Percentiles rank a stretch among this genome's conserved stretches.
Conservation (phyloP, 2,329 filamentous ascomycete genomes). For the Fusarium hainanense region DNA sequence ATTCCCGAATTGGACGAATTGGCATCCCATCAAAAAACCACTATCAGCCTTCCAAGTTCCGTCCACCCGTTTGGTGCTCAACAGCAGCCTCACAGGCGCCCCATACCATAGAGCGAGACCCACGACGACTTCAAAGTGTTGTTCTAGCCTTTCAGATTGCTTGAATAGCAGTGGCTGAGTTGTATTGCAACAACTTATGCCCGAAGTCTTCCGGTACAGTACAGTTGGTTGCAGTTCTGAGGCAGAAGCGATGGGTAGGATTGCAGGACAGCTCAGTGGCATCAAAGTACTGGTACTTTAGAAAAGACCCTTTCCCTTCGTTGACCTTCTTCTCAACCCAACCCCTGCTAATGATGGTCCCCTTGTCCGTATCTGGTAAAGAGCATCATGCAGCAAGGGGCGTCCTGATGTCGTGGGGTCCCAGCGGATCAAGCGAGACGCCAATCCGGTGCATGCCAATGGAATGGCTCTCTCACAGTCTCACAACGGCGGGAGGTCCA, state of each 20-base stretch:
- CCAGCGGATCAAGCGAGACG: slow-evolving; percentile 46
- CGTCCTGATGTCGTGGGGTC: slow-evolving; percentile 40
- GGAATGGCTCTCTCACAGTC: slow-evolving; percentile 30
- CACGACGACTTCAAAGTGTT: slow-evolving; percentile 12
- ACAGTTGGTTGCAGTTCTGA: slow-evolving; percentile 2
- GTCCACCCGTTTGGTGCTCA: slow-evolving; percentile 44
- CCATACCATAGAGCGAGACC: slow-evolving; percentile 14
- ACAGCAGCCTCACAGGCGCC: slow-evolving; percentile 42
- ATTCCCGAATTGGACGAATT: slow-evolving; percentile 37
- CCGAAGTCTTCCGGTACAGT: slow-evolving; percentile 45
- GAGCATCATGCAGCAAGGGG: slow-evolving; percentile 41
- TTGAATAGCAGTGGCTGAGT: slow-evolving; percentile 15
- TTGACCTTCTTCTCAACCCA: slow-evolving; percentile 38
- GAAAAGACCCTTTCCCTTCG: slow-evolving; percentile 36
- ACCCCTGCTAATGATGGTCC: slow-evolving; percentile 35
- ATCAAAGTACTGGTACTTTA: slow-evolving; percentile 41
- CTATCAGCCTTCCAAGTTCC: slow-evolving; percentile 38
- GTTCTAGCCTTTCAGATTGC: slow-evolving; percentile 31
- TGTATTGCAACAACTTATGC: slow-evolving; percentile 14
- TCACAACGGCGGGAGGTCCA: slow-evolving; percentile 38
- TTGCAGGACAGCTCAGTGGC: not conserved
- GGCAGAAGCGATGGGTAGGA: slow-evolving; percentile 6
- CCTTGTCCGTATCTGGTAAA: slow-evolving; percentile 31
- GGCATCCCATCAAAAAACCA: slow-evolving; percentile 42
- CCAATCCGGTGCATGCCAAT: slow-evolving; percentile 47